phyloP scores from a whole-genome alignment of 371 early-diverging fungal species.

The Mucor mucedo region DNA sequence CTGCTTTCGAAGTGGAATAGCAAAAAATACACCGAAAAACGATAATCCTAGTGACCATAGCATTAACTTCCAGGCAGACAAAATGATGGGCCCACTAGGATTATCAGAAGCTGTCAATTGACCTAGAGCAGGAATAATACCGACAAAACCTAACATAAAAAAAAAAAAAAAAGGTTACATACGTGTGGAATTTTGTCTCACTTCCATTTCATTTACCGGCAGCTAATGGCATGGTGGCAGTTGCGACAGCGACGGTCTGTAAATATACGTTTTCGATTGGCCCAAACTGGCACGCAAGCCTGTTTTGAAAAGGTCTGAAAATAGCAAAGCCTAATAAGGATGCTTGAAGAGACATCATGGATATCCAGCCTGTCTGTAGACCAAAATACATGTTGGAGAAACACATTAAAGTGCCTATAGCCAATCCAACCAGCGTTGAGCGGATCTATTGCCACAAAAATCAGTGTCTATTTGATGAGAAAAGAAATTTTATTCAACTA shows the following conservation, averaged over 20 bases:
- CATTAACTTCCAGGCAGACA: slow-evolving; percentile 58
- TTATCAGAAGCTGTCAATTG: slow-evolving; percentile 63
- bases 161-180: not conserved
- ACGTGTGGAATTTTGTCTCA: not conserved
- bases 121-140: slow-evolving; percentile 76
- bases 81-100: slow-evolving; percentile 46
- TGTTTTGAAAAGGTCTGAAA: slow-evolving; percentile 64
- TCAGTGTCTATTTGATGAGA: not conserved
- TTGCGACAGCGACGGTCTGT: slow-evolving; percentile 85
- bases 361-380: slow-evolving; percentile 86
- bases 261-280: slow-evolving; percentile 82
- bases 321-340: slow-evolving; percentile 79
- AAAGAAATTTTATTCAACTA: not conserved
- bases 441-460: slow-evolving; percentile 46
- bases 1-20: slow-evolving; percentile 81
- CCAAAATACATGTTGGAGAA: slow-evolving; percentile 91
- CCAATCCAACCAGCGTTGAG: slow-evolving; percentile 64
- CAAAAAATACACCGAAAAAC: slow-evolving; percentile 91
- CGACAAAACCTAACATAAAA: slow-evolving; percentile 66
- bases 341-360: slow-evolving; percentile 86
- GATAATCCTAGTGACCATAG: slow-evolving; percentile 82
- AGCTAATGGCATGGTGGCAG: slow-evolving; percentile 87
- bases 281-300: slow-evolving; percentile 60
- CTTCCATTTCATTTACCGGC: slow-evolving; percentile 48
- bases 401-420: slow-evolving; percentile 76